Conservation (phyloP, 805 yeast genomes). For the Pichia membranifaciens region DNA sequence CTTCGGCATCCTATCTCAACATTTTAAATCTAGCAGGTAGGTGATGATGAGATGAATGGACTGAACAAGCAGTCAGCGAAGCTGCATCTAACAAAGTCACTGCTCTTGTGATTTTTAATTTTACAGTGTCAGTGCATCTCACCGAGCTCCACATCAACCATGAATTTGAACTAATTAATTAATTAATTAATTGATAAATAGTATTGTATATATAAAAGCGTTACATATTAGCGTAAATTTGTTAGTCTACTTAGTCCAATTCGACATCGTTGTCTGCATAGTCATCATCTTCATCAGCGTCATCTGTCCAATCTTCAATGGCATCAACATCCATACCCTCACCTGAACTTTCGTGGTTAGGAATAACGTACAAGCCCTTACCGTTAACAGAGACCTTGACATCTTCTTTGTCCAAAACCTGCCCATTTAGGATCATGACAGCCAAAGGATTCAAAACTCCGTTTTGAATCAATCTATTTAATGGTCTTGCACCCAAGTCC, state of each 20-base stretch:
- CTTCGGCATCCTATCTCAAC: too few species aligned
- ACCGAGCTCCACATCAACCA: too few species aligned
- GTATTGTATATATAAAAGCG: not conserved
- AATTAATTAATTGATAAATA: not conserved
- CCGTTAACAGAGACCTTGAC: conserved; percentile 57
- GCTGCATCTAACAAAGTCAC: too few species aligned
- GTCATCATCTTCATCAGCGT: conserved; percentile 52
- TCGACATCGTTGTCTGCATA: conserved; percentile 24
- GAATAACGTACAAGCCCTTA: conserved; percentile 70
- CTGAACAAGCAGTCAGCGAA: too few species aligned
- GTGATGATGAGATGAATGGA: too few species aligned
- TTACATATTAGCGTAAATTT: not conserved
- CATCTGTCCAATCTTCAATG: conserved; percentile 58
- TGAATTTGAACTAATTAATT: too few species aligned
- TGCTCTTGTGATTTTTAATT: too few species aligned
- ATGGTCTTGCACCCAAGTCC: conserved; percentile 95
- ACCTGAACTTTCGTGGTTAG: conserved; percentile 70
- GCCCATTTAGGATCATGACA: conserved; percentile 79
- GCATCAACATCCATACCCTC: conserved; percentile 49
- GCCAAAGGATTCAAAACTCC: conserved; percentile 87
- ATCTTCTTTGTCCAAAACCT: conserved; percentile 79
- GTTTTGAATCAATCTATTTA: conserved; percentile 84
- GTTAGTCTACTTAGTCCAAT: conserved; percentile 18
- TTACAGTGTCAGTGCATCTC: too few species aligned
- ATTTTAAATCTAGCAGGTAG: too few species aligned